Evolutionary conservation across 192 early-diverging fungal genomes (phyloP), one percentile per base, ranked within the genome.

Genomic region (Phycomyces nitens): DNA sequence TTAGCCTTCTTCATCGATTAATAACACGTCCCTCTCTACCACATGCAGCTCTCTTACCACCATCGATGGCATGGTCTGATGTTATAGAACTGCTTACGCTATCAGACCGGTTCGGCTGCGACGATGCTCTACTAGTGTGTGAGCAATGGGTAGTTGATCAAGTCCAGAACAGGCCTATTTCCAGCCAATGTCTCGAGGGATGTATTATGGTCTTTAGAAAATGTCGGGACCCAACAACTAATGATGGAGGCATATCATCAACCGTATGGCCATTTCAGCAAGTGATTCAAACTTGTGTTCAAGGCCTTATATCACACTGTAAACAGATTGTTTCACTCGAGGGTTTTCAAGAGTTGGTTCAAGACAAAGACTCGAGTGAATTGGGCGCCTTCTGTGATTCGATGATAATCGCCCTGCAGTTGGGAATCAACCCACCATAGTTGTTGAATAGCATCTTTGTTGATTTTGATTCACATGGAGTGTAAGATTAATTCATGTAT

Each of bases 91-190:
- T 64, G n/a, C 23, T 64, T 23, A 26, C 38, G 11, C 10, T 64
- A 11, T 29, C 62, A 3, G 62, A 64, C 23, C 50, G 53, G 7
- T 64, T 43, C 26, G 62, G 53, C 23, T 23, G 29, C 0, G 1
- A 0, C 14, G 12, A 7, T 55, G 62, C 51, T 3, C 27, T 40
- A 12, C 10, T 0, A 0, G 38, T 42, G 15, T 64, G 62, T 44
- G 52, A 64, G 29, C 21, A 64, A 14, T 64, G 62, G 62, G 39
- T 64, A 14, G 7, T 64, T 4, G 15, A 42, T 0, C 51, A 27
- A 18, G 15, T 64, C 1, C 2, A 47, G 3, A 3, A 47, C 44
- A 14, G 15, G 3, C 2, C 11, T 11, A 3, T 47, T 47, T 3
- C 44, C 12, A 18, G 12, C 11, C 2, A 14, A 47, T 47, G 12